Evolutionary conservation across 768 basidiomycete species (phyloP).

Genomic region (Lactarius indigo): DNA sequence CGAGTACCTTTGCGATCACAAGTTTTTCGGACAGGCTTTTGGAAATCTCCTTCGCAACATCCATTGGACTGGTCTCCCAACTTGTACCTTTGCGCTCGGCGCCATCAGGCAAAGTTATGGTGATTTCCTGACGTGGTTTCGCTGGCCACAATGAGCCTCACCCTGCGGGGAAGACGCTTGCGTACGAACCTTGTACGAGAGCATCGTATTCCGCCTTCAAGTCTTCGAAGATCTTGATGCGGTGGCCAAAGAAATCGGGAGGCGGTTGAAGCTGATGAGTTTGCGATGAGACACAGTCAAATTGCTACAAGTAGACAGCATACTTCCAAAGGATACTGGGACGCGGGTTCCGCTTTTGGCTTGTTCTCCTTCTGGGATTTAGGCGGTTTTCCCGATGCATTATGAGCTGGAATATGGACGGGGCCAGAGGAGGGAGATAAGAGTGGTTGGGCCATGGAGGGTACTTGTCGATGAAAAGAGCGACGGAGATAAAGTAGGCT

Average conservation of each 20-base stretch:
- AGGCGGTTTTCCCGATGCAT: slow-evolving; percentile 26
- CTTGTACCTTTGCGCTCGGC: slow-evolving; percentile 77
- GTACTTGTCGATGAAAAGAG: slow-evolving; percentile 25
- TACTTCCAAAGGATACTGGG: slow-evolving; percentile 66
- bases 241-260: slow-evolving; percentile 85
- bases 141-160: slow-evolving; percentile 37
- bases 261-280: slow-evolving; percentile 64
- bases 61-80: slow-evolving; percentile 95
- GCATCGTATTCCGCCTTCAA: slow-evolving; percentile 82
- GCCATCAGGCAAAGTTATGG: slow-evolving; percentile 83
- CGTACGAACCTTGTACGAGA: slow-evolving; percentile 63
- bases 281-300: slow-evolving; percentile 18
- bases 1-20: slow-evolving; percentile 85
- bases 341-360: slow-evolving; percentile 34
- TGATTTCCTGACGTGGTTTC: slow-evolving; percentile 81
- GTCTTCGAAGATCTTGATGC: slow-evolving; percentile 85
- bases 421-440: slow-evolving; percentile 51
- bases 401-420: slow-evolving; percentile 41
- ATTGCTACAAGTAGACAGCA: neutral
- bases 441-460: slow-evolving; percentile 50
- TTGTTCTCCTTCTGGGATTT: slow-evolving; percentile 46
- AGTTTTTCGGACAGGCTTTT: slow-evolving; percentile 83
- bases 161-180: neutral
- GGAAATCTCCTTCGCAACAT: slow-evolving; percentile 82
- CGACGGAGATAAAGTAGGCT: slow-evolving; percentile 23